Evolutionary conservation across 192 early-diverging fungal genomes (phyloP).

Genomic region (Backusella sp.): DNA sequence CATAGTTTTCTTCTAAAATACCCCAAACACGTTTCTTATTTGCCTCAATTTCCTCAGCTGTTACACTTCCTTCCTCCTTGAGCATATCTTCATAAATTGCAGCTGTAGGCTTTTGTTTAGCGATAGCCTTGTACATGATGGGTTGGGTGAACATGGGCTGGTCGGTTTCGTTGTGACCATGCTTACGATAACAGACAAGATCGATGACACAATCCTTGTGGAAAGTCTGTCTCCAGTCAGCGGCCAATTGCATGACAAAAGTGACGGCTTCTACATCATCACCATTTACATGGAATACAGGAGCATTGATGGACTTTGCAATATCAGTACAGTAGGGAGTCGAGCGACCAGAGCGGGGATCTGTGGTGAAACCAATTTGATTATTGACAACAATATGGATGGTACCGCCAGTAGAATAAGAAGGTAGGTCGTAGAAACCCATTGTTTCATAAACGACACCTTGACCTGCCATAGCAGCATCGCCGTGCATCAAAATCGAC

Average conservation of each 20-base stretch:
- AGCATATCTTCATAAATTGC: constrained; percentile 86
- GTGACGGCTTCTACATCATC: constrained; percentile 97
- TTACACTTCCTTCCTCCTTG: constrained; percentile 78
- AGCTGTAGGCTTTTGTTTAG: constrained; percentile 76
- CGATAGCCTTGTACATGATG: constrained; percentile 91
- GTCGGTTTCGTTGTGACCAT: constrained; percentile 99
- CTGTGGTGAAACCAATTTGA: constrained; percentile 98
- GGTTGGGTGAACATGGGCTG: constrained; percentile 98
- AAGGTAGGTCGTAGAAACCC: constrained; percentile 90
- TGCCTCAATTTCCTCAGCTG: constrained; percentile 79
- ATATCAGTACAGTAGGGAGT: constrained; percentile 97
- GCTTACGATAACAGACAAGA: constrained; percentile 93
- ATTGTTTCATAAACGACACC: constrained; percentile 97
- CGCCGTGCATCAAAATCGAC: constrained; percentile 93
- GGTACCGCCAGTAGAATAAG: constrained; percentile 94
- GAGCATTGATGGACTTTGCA: constrained; percentile 92
- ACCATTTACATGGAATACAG: constrained; percentile 96
- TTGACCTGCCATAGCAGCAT: constrained; percentile 97
- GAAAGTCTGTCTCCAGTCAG: constrained; percentile 93
- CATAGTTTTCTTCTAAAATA: constrained; percentile 90
- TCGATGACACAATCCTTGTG: constrained; percentile 95
- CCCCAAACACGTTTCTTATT: constrained; percentile 90
- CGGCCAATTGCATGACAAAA: constrained; percentile 89
- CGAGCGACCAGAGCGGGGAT: constrained; percentile 90
- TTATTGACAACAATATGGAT: constrained; percentile 98